Conservation (phyloP, 202 grass and related monocot genomes). For the Musa balbisiana region DNA sequence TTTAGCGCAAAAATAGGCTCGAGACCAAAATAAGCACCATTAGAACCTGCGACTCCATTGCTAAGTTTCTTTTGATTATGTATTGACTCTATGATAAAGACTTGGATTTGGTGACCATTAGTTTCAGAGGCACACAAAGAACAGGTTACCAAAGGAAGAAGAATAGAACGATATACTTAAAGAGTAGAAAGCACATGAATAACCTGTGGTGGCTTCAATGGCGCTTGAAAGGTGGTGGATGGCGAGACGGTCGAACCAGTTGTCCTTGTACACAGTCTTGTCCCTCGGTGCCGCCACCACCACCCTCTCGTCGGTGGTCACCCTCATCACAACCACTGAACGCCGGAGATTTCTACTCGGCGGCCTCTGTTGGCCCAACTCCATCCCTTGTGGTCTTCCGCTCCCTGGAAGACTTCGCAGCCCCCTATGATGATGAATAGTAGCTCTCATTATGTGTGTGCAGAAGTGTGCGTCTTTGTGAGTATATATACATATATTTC, state of each 20-base stretch:
- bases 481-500: no score
- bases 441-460: slow-evolving; percentile 21
- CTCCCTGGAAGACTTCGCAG: not conserved
- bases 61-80: no score
- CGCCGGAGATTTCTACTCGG: not conserved
- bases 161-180: no score
- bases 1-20: no score
- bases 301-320: slow-evolving; percentile 2
- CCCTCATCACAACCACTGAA: slow-evolving; percentile 22
- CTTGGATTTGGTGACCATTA: no score
- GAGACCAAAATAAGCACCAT: no score
- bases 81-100: no score
- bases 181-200: no score
- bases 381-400: not conserved
- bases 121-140: not conserved
- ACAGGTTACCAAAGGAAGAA: no score
- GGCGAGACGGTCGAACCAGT: slow-evolving; percentile 72
- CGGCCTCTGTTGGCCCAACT: not conserved
- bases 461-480: no score
- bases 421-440: slow-evolving; percentile 11
- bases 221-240: slow-evolving; percentile 63
- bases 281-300: not conserved
- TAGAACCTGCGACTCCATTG: no score
- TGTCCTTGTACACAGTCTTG: slow-evolving; percentile 40
- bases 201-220: slow-evolving; percentile 66